Conservation (phyloP, 208 protist genomes). For the Willaertia magna region DNA sequence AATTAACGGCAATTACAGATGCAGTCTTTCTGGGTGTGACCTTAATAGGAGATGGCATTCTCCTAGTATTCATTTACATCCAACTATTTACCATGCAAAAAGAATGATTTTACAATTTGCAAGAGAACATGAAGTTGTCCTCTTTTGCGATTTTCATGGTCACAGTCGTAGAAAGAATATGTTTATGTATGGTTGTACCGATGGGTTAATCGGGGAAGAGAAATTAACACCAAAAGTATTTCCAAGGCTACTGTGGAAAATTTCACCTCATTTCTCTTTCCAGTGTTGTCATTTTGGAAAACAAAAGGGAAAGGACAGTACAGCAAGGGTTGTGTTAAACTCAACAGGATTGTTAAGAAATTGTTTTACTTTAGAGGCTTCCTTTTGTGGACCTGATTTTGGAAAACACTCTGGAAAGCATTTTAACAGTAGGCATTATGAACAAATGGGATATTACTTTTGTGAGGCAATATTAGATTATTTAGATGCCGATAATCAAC, state of each 20-base stretch:
- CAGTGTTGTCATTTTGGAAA: slow-evolving; percentile 25
- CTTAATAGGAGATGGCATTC: slow-evolving; percentile 81
- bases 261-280: slow-evolving; percentile 19
- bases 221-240: not conserved
- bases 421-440: slow-evolving; percentile 12
- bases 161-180: slow-evolving; percentile 83
- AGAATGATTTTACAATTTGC: slow-evolving; percentile 7
- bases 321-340: slow-evolving; percentile 24
- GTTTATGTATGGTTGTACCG: slow-evolving; percentile 80
- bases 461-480: slow-evolving; percentile 25
- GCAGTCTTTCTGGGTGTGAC: slow-evolving; percentile 75
- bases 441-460: slow-evolving; percentile 24
- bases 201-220: not conserved
- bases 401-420: slow-evolving; percentile 12
- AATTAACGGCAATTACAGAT: slow-evolving; percentile 90
- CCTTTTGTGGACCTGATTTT: slow-evolving; percentile 27
- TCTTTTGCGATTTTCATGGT: slow-evolving; percentile 84
- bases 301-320: slow-evolving; percentile 27
- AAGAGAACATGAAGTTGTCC: slow-evolving; percentile 52
- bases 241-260: slow-evolving; percentile 9
- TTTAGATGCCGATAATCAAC: slow-evolving; percentile 24
- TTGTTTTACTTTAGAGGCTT: slow-evolving; percentile 33
- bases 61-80: slow-evolving; percentile 49
- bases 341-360: slow-evolving; percentile 14
- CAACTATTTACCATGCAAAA: slow-evolving; percentile 51